phyloP scores from a whole-genome alignment of 106 monocot genomes.

The Dioscorea zingiberensis region DNA sequence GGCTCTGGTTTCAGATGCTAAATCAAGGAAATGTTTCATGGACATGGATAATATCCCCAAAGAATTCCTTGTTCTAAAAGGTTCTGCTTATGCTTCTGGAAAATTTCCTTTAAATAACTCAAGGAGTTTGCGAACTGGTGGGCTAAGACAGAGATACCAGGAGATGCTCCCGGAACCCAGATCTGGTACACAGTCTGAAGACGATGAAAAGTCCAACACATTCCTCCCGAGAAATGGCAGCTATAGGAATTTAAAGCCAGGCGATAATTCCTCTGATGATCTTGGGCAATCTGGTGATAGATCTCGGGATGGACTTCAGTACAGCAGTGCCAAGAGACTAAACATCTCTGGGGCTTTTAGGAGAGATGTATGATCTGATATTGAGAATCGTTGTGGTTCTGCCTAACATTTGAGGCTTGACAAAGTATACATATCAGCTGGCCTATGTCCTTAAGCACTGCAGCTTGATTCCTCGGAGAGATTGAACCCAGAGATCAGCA shows the following conservation, averaged over 20 bases:
- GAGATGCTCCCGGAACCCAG: conserved; percentile 35
- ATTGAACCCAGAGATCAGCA: too few species aligned
- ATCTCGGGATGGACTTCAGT: conserved; percentile 27
- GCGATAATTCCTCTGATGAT: conserved; percentile 42
- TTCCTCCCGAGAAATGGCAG: conserved; percentile 48
- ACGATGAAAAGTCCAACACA: conserved; percentile 36
- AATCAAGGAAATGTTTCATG: conserved; percentile 80
- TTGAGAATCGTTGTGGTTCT: too few species aligned
- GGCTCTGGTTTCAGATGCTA: conserved; percentile 69
- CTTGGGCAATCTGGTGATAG: conserved; percentile 28
- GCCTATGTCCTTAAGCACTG: too few species aligned
- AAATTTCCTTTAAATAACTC: conserved; percentile 31
- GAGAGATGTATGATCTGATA: conserved; percentile 27
- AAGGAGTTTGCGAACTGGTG: conserved; percentile 31
- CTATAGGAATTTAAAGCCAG: conserved; percentile 41
- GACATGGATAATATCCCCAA: conserved; percentile 73
- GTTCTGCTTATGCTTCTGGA: conserved; percentile 20
- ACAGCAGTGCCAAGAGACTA: conserved; percentile 33
- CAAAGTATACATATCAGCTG: too few species aligned
- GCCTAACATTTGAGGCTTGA: too few species aligned
- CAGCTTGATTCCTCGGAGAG: too few species aligned
- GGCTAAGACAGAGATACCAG: conserved; percentile 44
- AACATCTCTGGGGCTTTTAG: conserved; percentile 23
- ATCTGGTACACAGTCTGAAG: conserved; percentile 29
- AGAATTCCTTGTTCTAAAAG: conserved; percentile 56